Evolutionary conservation across 805 yeast genomes (phyloP).

Genomic region (Cyberlindnera euphorbiiphila): DNA sequence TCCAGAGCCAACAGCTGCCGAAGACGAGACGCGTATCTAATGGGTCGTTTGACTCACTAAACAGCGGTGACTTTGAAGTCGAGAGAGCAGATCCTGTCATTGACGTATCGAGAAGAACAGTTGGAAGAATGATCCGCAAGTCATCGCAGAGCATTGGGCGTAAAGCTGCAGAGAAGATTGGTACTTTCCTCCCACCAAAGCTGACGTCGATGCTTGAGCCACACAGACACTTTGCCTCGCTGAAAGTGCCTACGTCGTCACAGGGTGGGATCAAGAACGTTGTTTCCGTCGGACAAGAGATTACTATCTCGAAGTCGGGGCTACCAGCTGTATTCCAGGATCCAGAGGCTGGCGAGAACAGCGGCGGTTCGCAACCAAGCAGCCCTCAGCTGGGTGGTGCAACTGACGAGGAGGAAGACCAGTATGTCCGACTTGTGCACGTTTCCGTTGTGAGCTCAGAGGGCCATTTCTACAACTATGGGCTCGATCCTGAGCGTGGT

Average conservation of each 20-base stretch:
- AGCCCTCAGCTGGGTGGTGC: background rate
- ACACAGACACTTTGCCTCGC: constrained; percentile 84
- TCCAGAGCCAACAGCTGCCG: constrained; percentile 1
- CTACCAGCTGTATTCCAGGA: constrained; percentile 23
- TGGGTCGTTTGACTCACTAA: constrained; percentile 27
- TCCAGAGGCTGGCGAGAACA: background rate
- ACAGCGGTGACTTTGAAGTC: constrained; percentile 18
- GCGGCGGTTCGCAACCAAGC: constrained; percentile 3
- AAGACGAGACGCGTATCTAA: constrained; percentile 22
- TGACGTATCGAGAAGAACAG: constrained; percentile 66
- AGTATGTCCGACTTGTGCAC: constrained; percentile 34
- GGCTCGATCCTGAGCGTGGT: constrained; percentile 80
- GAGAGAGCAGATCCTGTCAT: constrained; percentile 53
- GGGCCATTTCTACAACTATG: constrained; percentile 79
- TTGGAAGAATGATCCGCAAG: constrained; percentile 70
- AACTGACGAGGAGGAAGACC: constrained; percentile 27
- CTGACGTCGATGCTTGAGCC: constrained; percentile 85
- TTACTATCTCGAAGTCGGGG: constrained; percentile 21
- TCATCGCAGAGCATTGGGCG: constrained; percentile 76
- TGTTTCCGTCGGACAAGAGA: constrained; percentile 42
- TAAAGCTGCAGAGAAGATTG: constrained; percentile 83
- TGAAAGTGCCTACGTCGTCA: constrained; percentile 70
- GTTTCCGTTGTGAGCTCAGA: constrained; percentile 74
- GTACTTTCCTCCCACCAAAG: constrained; percentile 77
- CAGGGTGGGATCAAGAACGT: constrained; percentile 42